Conservation (phyloP, 306 rosid genomes). For the Castanea crenata region DNA sequence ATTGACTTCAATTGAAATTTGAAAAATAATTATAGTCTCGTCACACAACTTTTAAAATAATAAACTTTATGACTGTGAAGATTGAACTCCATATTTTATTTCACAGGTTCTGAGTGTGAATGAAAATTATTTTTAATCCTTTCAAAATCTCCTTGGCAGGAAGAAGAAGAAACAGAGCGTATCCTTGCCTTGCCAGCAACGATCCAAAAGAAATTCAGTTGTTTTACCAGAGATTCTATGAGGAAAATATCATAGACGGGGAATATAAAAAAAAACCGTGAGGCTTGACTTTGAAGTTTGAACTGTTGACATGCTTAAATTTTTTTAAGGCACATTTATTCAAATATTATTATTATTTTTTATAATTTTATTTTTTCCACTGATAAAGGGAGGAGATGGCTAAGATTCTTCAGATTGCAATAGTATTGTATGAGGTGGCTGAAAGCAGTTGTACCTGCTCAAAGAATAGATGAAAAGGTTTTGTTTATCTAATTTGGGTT, state of each 20-base stretch:
- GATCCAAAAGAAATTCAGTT: conserved; percentile 59
- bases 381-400: conserved; percentile 92
- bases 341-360: background rate
- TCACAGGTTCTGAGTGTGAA: background rate
- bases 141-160: conserved; percentile 47
- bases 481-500: conserved; percentile 20
- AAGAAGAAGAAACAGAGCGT: too few relatives aligned
- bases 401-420: conserved; percentile 68
- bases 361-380: conserved; percentile 25
- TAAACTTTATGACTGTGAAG: background rate
- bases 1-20: background rate
- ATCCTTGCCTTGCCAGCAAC: too few relatives aligned
- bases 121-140: conserved; percentile 1
- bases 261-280: conserved; percentile 73
- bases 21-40: background rate
- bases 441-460: conserved; percentile 44
- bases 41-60: background rate
- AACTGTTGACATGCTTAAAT: conserved; percentile 16
- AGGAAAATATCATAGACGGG: conserved; percentile 51
- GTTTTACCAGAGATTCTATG: conserved; percentile 64
- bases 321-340: too few relatives aligned
- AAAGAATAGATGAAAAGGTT: conserved; percentile 57
- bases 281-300: conserved; percentile 47
- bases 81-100: background rate
- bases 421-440: conserved; percentile 77